A percentile compares a stretch with the other conserved stretches of the same genome.
These are phyloP conservation scores for Thelonectria olida DNA, from an alignment of 2,329 filamentous ascomycete genomes.

Conservation along the genomic window DNA sequence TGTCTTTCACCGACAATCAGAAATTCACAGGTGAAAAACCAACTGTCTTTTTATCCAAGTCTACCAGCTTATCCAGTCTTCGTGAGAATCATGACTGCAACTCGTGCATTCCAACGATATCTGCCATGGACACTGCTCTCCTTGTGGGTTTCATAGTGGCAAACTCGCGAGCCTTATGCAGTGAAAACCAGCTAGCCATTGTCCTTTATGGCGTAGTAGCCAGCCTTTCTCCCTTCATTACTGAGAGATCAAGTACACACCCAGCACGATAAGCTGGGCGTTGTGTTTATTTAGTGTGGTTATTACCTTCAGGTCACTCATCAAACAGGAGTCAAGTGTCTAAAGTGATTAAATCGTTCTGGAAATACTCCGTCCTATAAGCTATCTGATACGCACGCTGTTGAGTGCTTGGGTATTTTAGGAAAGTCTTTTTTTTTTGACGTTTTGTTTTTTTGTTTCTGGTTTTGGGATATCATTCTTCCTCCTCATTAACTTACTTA, in stretches of 20 bases:
- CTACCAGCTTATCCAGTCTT: background rate
- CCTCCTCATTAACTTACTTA: slow-evolving; percentile 10
- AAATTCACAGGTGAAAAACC: background rate
- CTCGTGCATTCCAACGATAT: too few relatives aligned
- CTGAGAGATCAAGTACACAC: too few relatives aligned
- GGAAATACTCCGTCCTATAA: background rate
- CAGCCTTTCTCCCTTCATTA: too few relatives aligned
- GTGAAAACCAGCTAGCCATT: too few relatives aligned
- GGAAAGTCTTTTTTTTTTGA: background rate
- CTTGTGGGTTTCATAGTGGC: too few relatives aligned
- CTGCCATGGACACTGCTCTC: too few relatives aligned
- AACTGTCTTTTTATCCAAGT: background rate
- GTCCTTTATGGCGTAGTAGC: too few relatives aligned
- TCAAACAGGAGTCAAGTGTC: too few relatives aligned
- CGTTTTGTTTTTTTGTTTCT: background rate
- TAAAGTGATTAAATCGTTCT: slow-evolving; percentile 15
- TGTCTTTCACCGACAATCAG: background rate
- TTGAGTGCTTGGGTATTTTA: slow-evolving; percentile 1
- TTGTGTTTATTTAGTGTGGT: too few relatives aligned
- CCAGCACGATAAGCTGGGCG: too few relatives aligned
- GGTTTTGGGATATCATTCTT: slow-evolving; percentile 2
- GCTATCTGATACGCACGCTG: slow-evolving; percentile 7
- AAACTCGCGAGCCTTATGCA: too few relatives aligned
- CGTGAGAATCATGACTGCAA: too few relatives aligned
- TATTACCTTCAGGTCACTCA: background rate